Evolutionary conservation across 805 yeast species (phyloP).

Genomic region (Starmerella ratchasimensis): DNA sequence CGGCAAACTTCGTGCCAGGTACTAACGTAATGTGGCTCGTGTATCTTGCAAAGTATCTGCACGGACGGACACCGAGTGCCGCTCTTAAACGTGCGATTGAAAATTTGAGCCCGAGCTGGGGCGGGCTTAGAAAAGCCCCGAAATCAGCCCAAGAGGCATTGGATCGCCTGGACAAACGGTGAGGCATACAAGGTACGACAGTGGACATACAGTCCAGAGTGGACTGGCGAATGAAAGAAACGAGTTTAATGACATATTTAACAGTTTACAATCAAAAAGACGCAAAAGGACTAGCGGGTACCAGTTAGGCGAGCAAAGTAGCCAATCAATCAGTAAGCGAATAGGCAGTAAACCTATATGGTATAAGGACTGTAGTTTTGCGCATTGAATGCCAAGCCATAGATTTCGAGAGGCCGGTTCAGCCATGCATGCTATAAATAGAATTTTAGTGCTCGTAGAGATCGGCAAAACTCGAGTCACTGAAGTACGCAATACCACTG

Average conservation of each 20-base stretch:
- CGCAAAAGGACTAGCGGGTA: no score
- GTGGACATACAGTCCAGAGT: no score
- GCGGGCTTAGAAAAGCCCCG: conserved; percentile 7
- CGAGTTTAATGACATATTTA: background rate
- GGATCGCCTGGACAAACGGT: no score
- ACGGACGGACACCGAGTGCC: conserved; percentile 6
- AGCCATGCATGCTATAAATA: no score
- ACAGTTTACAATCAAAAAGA: background rate
- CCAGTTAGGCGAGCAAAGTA: no score
- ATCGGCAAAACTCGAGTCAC: conserved; percentile 24
- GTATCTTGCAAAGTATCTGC: conserved; percentile 39
- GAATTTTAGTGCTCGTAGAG: conserved; percentile 6
- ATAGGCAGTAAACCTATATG: no score
- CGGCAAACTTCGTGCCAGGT: conserved; percentile 35
- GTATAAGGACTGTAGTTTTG: no score
- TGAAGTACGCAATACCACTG: conserved; percentile 17
- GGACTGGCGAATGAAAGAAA: background rate
- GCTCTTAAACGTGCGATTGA: conserved; percentile 7
- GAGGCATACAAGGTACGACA: no score
- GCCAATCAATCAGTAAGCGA: no score
- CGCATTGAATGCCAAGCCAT: no score
- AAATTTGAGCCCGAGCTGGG: conserved; percentile 11
- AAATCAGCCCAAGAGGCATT: conserved; percentile 13
- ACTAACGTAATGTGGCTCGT: conserved; percentile 56
- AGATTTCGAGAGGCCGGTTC: no score